These are phyloP conservation scores for Trichoderma semiorbis DNA, from an alignment of 2,329 filamentous ascomycete genomes.

Conservation along the genomic window DNA sequence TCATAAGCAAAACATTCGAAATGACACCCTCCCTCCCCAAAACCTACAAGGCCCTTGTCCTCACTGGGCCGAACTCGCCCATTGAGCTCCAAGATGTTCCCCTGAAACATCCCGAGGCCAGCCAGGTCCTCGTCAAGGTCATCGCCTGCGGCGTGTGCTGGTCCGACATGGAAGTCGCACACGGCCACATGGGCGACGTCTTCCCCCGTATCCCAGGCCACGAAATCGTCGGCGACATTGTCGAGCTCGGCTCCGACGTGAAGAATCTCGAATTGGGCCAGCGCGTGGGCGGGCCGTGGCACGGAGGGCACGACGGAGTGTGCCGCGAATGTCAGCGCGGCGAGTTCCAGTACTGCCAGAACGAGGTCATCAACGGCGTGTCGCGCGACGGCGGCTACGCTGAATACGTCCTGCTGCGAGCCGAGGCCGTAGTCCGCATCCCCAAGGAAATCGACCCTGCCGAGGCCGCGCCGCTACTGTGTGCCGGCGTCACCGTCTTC, in stretches of 20 bases:
- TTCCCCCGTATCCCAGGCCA: conserved; percentile 67
- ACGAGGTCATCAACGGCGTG: conserved; percentile 61
- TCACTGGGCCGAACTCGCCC: conserved; percentile 50
- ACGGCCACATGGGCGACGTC: conserved; percentile 48
- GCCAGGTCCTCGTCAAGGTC: conserved; percentile 67
- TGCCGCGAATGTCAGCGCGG: conserved; percentile 63
- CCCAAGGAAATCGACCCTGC: conserved; percentile 51
- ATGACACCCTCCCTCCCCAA: conserved; percentile 49
- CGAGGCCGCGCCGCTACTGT: conserved; percentile 57
- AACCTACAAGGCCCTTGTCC: conserved; percentile 63
- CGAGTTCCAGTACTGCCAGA: conserved; percentile 66
- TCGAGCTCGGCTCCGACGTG: conserved; percentile 53
- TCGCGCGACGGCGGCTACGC: conserved; percentile 64
- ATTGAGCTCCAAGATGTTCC: conserved; percentile 58
- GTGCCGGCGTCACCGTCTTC: conserved; percentile 63
- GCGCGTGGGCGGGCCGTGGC: conserved; percentile 52
- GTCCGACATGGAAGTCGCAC: conserved; percentile 50
- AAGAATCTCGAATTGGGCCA: conserved; percentile 59
- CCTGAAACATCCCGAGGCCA: conserved; percentile 52
- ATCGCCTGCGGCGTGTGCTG: conserved; percentile 71
- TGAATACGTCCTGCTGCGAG: conserved; percentile 58
- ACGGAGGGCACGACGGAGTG: conserved; percentile 53
- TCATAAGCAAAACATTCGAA: not conserved
- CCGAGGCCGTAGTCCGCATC: conserved; percentile 58
- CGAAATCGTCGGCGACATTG: conserved; percentile 65